Base-by-base conservation (phyloP, 1,284 basidiomycete species). In the Puccinia novopanici region DNA sequence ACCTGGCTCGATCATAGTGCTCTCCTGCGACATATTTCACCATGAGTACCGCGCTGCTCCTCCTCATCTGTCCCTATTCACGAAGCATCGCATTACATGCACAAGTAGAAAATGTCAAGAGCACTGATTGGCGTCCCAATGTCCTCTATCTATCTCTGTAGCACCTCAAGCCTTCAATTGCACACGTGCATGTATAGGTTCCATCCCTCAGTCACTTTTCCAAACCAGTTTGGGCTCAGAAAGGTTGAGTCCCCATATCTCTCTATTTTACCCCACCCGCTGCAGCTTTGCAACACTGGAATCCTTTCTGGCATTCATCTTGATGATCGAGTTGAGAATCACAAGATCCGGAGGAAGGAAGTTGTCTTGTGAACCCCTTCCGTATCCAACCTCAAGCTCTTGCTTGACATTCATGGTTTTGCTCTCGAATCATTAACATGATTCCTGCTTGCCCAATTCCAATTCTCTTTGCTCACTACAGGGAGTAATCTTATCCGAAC, bases 201-300 rank as follows among this genome's bases (percentile, higher is more conserved):
- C 55, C 78, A 80, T 80, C 78, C 78, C 55, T 71, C 78, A 13
- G 70, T 80, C 4, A 80, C 48, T 19, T 80, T 70, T 70, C 74
- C 78, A 10, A 59, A 59, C n/a, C 34, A 45, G 40, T 74, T 73
- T 48, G 57, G 55, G 30, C 55, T 79, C 55, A 73, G 72, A 59
- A 71, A 80, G 59, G 78, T 80, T 45, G 30, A 70, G 52, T 74
- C 27, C n/a, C 1, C 12, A 19, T n/a, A 55, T n/a, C n/a, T 72
- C 45, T 24, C n/a, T 67, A n/a, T n/a, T n/a, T 45, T 24, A 4
- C 3, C 24, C 24, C 12, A 2, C 34, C n/a, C n/a, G n/a, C n/a
- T n/a, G n/a, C n/a, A 9, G 30, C 22, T 61, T n/a, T n/a, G 17
- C 42, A 5, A 27, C 22, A 27, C n/a, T n/a, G n/a, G n/a, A n/a